Base-by-base conservation (phyloP, 2,329 filamentous ascomycete species). In the Hymenoscyphus infarciens region DNA sequence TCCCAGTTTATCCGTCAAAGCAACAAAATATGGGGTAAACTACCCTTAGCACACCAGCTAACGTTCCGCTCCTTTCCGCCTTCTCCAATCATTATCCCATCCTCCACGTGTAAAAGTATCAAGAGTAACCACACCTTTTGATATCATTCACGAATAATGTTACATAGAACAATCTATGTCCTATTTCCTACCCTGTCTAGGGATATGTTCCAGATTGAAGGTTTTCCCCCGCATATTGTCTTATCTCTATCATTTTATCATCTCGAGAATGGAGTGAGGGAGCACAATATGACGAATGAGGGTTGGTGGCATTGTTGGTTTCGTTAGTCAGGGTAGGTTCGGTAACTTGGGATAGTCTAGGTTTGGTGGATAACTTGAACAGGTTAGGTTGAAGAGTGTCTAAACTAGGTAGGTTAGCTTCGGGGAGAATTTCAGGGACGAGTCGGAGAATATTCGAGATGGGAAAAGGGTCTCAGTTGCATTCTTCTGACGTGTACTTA, bases 61-160 rank as follows among this genome's bases (percentile, higher is more conserved):
- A 35, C 33, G 33, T 19, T 19, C 39, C 39, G 13, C 39, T 45
- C 42, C 19, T 49, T 49, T 25, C n/a, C 42, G 5, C 7, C 16
- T 22, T 15, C n/a, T 11, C 56, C 38, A 52, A 52, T 35, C 22
- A 31, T 16, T 7, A 45, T 39, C 52, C 59, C 31, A 31, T 35
- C 19, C 38, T 25, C 35, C 22, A 45, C 25, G 16, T 45, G 35
- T 4, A 49, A 35, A 31, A 13, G 33, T 35, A 35, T 35, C 3
- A 1, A 35, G 33, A 19, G 7, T 31, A 22, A 31, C 45, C 57
- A 56, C 27, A 42, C 39, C 59, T 4, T 13, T 19, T 61, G 53
- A 56, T 16, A 33, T 61, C 35, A 35, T 52, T 56, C 31, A 22
- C 53, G 35, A 56, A 61, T 61, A 56, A 56, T 42, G 45, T 56